Conservation (phyloP, 768 basidiomycete genomes). For the Pleurotus ostreatus region DNA sequence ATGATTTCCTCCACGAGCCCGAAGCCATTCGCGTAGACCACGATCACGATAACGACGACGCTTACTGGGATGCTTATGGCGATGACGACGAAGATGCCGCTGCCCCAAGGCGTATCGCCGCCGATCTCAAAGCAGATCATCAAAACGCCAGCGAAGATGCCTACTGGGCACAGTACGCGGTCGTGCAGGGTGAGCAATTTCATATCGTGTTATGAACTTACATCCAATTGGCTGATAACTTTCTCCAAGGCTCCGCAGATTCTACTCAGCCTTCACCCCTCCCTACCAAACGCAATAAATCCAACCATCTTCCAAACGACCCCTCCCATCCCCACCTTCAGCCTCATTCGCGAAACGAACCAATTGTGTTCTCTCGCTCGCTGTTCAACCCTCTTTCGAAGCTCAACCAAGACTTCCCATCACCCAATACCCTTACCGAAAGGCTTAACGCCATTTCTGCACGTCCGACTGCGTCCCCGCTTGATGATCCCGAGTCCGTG, state of each 20-base stretch:
- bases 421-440: conserved; percentile 34
- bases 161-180: conserved; percentile 74
- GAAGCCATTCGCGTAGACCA: conserved; percentile 13
- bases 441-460: conserved; percentile 33
- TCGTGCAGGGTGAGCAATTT: conserved; percentile 56
- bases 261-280: conserved; percentile 61
- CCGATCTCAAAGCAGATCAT: conserved; percentile 15
- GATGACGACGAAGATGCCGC: conserved; percentile 26
- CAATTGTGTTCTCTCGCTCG: conserved; percentile 18
- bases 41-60: conserved; percentile 44
- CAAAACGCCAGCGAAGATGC: conserved; percentile 44
- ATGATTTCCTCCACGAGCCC: conserved; percentile 29
- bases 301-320: conserved; percentile 16
- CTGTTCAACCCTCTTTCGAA: conserved; percentile 24
- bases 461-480: conserved; percentile 20
- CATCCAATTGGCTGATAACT: conserved; percentile 2
- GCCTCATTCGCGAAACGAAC: conserved; percentile 19
- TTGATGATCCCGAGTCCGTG: conserved; percentile 20
- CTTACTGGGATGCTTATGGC: conserved; percentile 70
- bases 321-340: conserved; percentile 25
- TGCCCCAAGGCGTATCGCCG: background rate
- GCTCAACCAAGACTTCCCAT: conserved; percentile 38
- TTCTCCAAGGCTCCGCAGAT: conserved; percentile 58
- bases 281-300: conserved; percentile 19
- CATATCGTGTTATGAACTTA: background rate